These are phyloP conservation scores for Rubus parviflorus DNA, from an alignment of 306 rosid species.

Conservation along the genomic window DNA sequence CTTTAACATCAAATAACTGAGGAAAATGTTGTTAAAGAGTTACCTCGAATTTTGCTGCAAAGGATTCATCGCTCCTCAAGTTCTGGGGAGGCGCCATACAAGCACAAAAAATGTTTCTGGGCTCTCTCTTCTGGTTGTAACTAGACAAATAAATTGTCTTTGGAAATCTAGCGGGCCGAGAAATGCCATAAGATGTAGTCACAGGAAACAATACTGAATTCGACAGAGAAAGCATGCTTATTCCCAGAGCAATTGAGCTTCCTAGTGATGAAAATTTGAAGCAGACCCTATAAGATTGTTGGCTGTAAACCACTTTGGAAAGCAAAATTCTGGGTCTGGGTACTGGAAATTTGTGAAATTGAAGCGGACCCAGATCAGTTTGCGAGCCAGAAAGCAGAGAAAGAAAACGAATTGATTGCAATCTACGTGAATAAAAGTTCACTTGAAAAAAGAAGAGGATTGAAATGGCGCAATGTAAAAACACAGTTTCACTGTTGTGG, in stretches of 20 bases:
- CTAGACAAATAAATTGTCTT: slow-evolving; percentile 25
- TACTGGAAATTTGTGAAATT: neutral
- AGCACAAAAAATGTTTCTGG: slow-evolving; percentile 55
- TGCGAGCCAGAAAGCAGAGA: neutral
- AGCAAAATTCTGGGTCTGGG: neutral
- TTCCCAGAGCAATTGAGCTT: slow-evolving; percentile 13
- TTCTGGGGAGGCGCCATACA: slow-evolving; percentile 76
- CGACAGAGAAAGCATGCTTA: slow-evolving; percentile 58
- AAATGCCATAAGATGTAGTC: slow-evolving; percentile 33
- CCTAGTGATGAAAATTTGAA: slow-evolving; percentile 10
- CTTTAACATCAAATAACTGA: neutral
- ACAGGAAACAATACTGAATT: slow-evolving; percentile 47
- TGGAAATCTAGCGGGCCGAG: slow-evolving; percentile 36
- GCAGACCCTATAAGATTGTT: slow-evolving; percentile 17
- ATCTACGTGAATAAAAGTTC: neutral
- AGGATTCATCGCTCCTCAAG: slow-evolving; percentile 59
- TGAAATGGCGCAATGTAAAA: neutral
- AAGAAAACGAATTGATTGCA: neutral
- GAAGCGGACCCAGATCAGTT: neutral
- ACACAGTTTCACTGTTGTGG: neutral
- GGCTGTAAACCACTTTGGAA: neutral
- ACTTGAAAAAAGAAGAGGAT: neutral
- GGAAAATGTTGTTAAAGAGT: slow-evolving; percentile 4
- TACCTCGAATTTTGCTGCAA: slow-evolving; percentile 62
- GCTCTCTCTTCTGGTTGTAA: slow-evolving; percentile 35